Evolutionary conservation across 148 eudicot species (phyloP).

Genomic region (Suaeda aralocaspica): DNA sequence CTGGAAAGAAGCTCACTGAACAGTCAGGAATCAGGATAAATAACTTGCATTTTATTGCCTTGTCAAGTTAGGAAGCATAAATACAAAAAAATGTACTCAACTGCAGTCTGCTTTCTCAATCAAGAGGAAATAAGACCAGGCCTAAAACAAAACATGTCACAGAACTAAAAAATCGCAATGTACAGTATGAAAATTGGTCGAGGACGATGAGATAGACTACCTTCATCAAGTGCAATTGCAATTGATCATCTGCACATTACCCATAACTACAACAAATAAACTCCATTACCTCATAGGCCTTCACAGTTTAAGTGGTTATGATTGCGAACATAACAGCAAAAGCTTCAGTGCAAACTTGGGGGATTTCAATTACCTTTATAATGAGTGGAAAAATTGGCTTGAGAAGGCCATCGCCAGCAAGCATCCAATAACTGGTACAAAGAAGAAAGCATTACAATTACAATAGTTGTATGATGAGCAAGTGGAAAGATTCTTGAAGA

Average conservation of each 20-base stretch:
- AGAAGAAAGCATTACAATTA: neutral
- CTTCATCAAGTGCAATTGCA: conserved; percentile 7
- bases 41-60: too few relatives aligned
- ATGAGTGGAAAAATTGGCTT: neutral
- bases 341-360: neutral
- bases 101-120: neutral
- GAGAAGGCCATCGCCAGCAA: neutral
- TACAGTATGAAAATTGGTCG: neutral
- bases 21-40: neutral
- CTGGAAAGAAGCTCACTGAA: neutral
- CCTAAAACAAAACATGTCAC: neutral
- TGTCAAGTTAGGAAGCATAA: too few relatives aligned
- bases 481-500: neutral
- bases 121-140: neutral
- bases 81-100: too few relatives aligned
- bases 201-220: conserved; percentile 3
- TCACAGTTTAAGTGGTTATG: neutral
- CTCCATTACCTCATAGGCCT: neutral
- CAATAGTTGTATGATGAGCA: neutral
- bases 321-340: neutral
- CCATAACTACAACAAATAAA: conserved; percentile 8
- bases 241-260: conserved; percentile 7
- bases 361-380: neutral
- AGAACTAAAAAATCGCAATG: conserved; percentile 5
- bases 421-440: conserved; percentile 11